These are phyloP conservation scores for Phytopythium delawarense DNA, from an alignment of 352 stramenopile species.

Conservation along the genomic window DNA sequence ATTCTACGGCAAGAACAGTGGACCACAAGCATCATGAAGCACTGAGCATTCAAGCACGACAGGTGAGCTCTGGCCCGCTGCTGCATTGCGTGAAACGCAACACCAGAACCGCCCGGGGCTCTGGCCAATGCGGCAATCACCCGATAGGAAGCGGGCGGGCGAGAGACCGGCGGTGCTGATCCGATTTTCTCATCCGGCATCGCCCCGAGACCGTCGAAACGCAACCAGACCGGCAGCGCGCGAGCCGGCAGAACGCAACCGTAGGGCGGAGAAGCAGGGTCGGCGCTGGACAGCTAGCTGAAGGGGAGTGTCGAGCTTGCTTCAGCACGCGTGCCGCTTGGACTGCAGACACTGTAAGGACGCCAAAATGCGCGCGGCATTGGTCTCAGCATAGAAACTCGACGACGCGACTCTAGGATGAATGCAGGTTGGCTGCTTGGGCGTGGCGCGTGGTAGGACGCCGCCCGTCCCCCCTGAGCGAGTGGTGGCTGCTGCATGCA, in stretches of 20 bases:
- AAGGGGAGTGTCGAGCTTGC: not conserved
- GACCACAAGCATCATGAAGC: too few relatives aligned
- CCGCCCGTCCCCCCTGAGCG: not conserved
- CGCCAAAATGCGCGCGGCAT: not conserved
- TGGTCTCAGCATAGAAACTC: not conserved
- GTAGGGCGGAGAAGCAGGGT: not conserved
- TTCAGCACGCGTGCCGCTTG: not conserved
- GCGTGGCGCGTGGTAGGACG: not conserved
- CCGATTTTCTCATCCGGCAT: not conserved
- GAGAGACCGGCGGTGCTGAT: not conserved
- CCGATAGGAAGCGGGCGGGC: not conserved
- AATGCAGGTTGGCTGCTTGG: not conserved
- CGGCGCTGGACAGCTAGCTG: not conserved
- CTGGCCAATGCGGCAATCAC: not conserved
- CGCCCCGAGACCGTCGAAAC: not conserved
- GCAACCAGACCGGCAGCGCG: not conserved
- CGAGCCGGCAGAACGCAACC: not conserved
- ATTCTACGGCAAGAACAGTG: too few relatives aligned
- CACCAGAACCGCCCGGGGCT: constrained; percentile 3
- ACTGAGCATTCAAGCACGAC: too few relatives aligned
- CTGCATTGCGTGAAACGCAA: constrained; percentile 7
- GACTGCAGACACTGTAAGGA: not conserved
- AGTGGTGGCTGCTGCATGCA: not conserved
- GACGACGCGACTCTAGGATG: not conserved
- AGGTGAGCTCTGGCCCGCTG: constrained; percentile 2